Conservation (phyloP, 345 rosid genomes). For the Brassica carinata region DNA sequence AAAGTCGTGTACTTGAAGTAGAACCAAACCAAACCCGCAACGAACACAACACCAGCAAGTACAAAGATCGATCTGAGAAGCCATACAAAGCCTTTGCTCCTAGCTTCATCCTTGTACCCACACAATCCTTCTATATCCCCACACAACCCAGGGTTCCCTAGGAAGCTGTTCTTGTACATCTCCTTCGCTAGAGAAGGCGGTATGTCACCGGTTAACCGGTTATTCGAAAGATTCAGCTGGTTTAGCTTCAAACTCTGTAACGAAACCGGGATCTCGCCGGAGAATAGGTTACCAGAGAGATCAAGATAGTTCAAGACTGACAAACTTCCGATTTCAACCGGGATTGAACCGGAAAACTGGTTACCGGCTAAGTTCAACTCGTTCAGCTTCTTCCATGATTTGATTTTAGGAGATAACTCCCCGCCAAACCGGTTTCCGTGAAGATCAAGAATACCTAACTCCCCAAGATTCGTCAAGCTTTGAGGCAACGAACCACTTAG, state of each 20-base stretch:
- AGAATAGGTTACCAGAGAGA: slow-evolving; percentile 68
- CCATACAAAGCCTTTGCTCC: slow-evolving; percentile 69
- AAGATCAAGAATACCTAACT: slow-evolving; percentile 76
- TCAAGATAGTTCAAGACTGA: slow-evolving; percentile 87
- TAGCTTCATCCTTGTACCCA: slow-evolving; percentile 44
- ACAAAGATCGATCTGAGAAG: slow-evolving; percentile 68
- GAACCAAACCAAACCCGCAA: slow-evolving; percentile 81
- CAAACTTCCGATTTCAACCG: slow-evolving; percentile 64
- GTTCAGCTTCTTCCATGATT: slow-evolving; percentile 74
- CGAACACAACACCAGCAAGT: slow-evolving; percentile 65
- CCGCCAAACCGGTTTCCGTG: slow-evolving; percentile 70
- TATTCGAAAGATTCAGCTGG: slow-evolving; percentile 81
- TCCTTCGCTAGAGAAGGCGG: slow-evolving; percentile 70
- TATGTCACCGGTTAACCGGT: slow-evolving; percentile 64
- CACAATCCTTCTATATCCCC: slow-evolving; percentile 71
- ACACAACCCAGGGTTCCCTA: slow-evolving; percentile 85
- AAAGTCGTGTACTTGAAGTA: slow-evolving; percentile 69
- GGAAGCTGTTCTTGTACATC: slow-evolving; percentile 65
- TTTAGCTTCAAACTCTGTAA: slow-evolving; percentile 89
- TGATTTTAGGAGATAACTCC: slow-evolving; percentile 58
- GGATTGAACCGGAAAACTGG: slow-evolving; percentile 62
- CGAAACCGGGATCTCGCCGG: slow-evolving; percentile 65
- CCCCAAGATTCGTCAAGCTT: slow-evolving; percentile 61
- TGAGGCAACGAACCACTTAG: slow-evolving; percentile 68
- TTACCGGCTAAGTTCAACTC: slow-evolving; percentile 79